phyloP scores from a whole-genome alignment of 805 yeast species.

The Kodamaea neixiangensis region DNA sequence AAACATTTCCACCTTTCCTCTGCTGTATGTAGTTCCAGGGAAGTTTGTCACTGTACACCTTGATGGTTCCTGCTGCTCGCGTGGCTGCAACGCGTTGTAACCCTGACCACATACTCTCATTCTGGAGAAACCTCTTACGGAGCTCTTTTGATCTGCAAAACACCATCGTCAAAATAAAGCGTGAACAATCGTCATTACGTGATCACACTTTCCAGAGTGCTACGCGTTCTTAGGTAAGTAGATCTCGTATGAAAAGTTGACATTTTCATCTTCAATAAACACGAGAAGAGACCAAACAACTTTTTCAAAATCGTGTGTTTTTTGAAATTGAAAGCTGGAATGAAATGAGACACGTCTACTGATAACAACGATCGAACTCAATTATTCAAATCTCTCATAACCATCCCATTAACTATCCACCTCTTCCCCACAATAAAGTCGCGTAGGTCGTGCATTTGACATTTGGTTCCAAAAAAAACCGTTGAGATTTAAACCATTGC shows the following conservation, averaged over 20 bases:
- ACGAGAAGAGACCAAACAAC: not conserved
- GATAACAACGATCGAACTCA: not conserved
- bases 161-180: constrained; percentile 82
- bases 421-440: not conserved
- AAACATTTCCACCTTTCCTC: constrained; percentile 60
- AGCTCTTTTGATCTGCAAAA: constrained; percentile 87
- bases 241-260: not conserved
- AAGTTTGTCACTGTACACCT: constrained; percentile 52
- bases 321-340: not conserved
- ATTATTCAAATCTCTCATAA: not conserved
- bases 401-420: not conserved
- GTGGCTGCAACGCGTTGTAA: constrained; percentile 62
- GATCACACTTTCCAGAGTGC: constrained; percentile 35
- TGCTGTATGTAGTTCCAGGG: constrained; percentile 69
- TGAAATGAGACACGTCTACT: not conserved
- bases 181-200: constrained; percentile 89
- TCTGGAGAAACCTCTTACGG: constrained; percentile 72
- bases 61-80: constrained; percentile 71
- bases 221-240: constrained; percentile 3
- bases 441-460: not conserved
- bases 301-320: not conserved
- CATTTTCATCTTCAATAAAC: not conserved
- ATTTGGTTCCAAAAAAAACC: not conserved
- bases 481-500: not conserved
- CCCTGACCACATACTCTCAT: constrained; percentile 71